phyloP scores from a whole-genome alignment of 2,329 filamentous ascomycete genomes.

The Neofusicoccum ribis region DNA sequence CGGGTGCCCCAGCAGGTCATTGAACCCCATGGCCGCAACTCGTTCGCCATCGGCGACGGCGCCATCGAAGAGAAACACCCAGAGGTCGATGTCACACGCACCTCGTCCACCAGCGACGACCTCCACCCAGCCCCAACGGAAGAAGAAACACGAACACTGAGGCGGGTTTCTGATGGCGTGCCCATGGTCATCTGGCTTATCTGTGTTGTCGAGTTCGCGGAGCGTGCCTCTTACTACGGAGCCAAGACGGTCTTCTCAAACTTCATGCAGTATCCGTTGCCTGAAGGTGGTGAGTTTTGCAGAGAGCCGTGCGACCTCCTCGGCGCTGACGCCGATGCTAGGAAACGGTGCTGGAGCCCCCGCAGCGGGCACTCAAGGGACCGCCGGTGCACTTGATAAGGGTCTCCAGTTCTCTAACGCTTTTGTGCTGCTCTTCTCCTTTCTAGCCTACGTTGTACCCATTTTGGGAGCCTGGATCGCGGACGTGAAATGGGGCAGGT shows the following conservation, averaged over 20 bases:
- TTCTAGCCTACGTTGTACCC: constrained; percentile 60
- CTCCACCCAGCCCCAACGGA: constrained; percentile 41
- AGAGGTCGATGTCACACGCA: not conserved
- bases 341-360: constrained; percentile 31
- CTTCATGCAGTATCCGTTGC: constrained; percentile 62
- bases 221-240: constrained; percentile 63
- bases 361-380: constrained; percentile 31
- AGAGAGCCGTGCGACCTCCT: not conserved
- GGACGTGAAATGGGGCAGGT: constrained; percentile 45
- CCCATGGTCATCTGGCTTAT: constrained; percentile 57
- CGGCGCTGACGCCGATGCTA: not conserved
- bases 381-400: constrained; percentile 59
- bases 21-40: not conserved
- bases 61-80: not conserved
- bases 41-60: not conserved
- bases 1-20: not conserved
- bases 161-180: constrained; percentile 53
- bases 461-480: constrained; percentile 48
- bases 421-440: constrained; percentile 55
- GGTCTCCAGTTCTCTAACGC: constrained; percentile 57
- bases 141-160: constrained; percentile 48
- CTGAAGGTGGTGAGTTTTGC: constrained; percentile 34
- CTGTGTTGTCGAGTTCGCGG: constrained; percentile 61
- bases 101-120: not conserved
- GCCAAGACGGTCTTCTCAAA: constrained; percentile 59